Conservation (phyloP, 768 basidiomycete genomes). For the Lactarius hengduanensis region DNA sequence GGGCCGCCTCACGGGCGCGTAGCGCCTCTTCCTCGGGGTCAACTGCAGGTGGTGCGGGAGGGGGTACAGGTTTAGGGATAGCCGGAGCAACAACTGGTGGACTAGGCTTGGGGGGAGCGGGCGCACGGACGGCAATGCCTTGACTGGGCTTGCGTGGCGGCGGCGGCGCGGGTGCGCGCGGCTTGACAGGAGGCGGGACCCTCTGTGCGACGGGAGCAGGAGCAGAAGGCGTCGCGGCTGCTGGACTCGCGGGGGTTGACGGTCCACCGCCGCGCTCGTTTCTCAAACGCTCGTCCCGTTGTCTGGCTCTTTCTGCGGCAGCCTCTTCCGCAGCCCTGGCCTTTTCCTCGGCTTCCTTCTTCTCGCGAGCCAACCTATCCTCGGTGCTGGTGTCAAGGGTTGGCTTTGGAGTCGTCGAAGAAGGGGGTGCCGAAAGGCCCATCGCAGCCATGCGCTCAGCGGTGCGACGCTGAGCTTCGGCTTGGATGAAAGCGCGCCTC, state of each 20-base stretch:
- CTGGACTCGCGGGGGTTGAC: conserved; percentile 37
- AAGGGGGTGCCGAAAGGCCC: conserved; percentile 54
- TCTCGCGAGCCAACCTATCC: conserved; percentile 81
- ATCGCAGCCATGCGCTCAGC: conserved; percentile 83
- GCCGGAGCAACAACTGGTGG: conserved; percentile 33
- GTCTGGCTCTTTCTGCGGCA: conserved; percentile 73
- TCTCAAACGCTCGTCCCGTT: conserved; percentile 71
- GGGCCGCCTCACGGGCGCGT: conserved; percentile 62
- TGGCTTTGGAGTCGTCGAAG: conserved; percentile 43
- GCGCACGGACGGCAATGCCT: conserved; percentile 30
- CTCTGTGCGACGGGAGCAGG: conserved; percentile 41
- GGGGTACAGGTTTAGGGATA: conserved; percentile 38
- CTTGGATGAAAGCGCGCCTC: conserved; percentile 70
- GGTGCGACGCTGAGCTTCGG: conserved; percentile 78
- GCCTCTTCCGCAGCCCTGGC: conserved; percentile 73
- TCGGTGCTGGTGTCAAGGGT: conserved; percentile 78
- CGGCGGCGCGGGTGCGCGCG: conserved; percentile 39
- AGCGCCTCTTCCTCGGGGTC: conserved; percentile 80
- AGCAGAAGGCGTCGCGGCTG: conserved; percentile 34
- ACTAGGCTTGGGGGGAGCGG: conserved; percentile 38
- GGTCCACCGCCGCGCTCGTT: conserved; percentile 64
- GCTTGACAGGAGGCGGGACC: conserved; percentile 33
- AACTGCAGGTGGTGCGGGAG: conserved; percentile 45
- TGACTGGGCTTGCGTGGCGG: conserved; percentile 41
- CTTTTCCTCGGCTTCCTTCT: conserved; percentile 89